A percentile compares a stretch with the other conserved stretches of the same genome.
Conservation (phyloP, 2,329 filamentous ascomycete species). For the Graphilbum fragrans region DNA sequence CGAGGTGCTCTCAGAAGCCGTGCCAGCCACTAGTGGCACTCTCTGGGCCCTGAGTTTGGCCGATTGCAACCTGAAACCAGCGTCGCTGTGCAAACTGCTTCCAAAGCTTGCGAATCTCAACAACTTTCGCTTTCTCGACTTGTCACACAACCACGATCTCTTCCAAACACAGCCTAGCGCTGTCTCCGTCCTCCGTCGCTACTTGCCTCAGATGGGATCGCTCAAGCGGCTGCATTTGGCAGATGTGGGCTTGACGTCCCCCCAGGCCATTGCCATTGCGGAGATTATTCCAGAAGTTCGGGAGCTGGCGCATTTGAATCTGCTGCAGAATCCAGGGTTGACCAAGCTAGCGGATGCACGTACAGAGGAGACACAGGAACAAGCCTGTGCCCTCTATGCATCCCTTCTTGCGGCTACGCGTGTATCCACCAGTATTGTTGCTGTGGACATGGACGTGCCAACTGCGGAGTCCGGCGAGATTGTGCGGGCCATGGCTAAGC, state of each 20-base stretch:
- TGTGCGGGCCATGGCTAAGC: constrained; percentile 82
- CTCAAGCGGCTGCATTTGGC: constrained; percentile 79
- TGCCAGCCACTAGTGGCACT: constrained; percentile 36
- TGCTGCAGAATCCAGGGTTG: constrained; percentile 70
- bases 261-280: constrained; percentile 81
- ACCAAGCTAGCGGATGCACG: constrained; percentile 59
- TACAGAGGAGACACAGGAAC: constrained; percentile 73
- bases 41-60: constrained; percentile 78
- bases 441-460: constrained; percentile 85
- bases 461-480: constrained; percentile 73
- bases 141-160: constrained; percentile 78
- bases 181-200: constrained; percentile 58
- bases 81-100: constrained; percentile 61
- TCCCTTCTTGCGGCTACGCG: constrained; percentile 81
- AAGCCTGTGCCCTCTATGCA: constrained; percentile 86
- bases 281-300: constrained; percentile 80
- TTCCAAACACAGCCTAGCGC: constrained; percentile 66
- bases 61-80: constrained; percentile 67
- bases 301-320: constrained; percentile 72
- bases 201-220: constrained; percentile 64
- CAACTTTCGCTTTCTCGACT: constrained; percentile 76
- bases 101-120: constrained; percentile 58
- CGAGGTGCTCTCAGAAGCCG: constrained; percentile 36
- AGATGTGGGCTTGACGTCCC: constrained; percentile 71
- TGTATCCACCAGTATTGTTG: constrained; percentile 72